Evolutionary conservation across 2,329 filamentous ascomycete genomes (phyloP).

Genomic region (Talaromyces sp.): DNA sequence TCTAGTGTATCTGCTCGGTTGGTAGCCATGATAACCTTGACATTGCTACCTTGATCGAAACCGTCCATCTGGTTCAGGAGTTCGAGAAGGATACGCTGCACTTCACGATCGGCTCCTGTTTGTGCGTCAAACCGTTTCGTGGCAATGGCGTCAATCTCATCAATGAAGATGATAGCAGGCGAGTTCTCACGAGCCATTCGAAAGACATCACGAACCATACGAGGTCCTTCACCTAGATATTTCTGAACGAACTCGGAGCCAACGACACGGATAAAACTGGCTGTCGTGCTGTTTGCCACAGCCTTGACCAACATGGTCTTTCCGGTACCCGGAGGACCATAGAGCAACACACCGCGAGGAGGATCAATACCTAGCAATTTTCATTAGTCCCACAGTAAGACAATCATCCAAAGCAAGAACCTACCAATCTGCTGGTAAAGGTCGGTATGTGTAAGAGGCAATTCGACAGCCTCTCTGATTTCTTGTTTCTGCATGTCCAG

Average conservation of each 20-base stretch:
- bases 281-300: slow-evolving; percentile 95
- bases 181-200: slow-evolving; percentile 98
- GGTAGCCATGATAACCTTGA: slow-evolving; percentile 99
- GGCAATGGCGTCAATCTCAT: slow-evolving; percentile 97
- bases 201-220: slow-evolving; percentile 99
- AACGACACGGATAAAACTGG: slow-evolving; percentile 96
- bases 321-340: slow-evolving; percentile 90
- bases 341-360: slow-evolving; percentile 90
- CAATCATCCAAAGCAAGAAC: slow-evolving; percentile 11
- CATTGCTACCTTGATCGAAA: slow-evolving; percentile 97
- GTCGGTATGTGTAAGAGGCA: slow-evolving; percentile 95
- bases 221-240: slow-evolving; percentile 93
- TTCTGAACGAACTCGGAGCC: slow-evolving; percentile 99
- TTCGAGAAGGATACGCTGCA: slow-evolving; percentile 96
- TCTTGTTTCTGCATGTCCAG: slow-evolving; percentile 99
- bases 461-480: slow-evolving; percentile 94
- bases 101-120: slow-evolving; percentile 94
- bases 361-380: slow-evolving; percentile 69
- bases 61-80: slow-evolving; percentile 99
- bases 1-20: slow-evolving; percentile 96
- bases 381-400: slow-evolving; percentile 23
- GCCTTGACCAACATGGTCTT: slow-evolving; percentile 99
- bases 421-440: slow-evolving; percentile 95
- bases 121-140: slow-evolving; percentile 99
- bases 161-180: slow-evolving; percentile 98